Conservation (phyloP, 305 asterid species). For the Solanum hybrid region DNA sequence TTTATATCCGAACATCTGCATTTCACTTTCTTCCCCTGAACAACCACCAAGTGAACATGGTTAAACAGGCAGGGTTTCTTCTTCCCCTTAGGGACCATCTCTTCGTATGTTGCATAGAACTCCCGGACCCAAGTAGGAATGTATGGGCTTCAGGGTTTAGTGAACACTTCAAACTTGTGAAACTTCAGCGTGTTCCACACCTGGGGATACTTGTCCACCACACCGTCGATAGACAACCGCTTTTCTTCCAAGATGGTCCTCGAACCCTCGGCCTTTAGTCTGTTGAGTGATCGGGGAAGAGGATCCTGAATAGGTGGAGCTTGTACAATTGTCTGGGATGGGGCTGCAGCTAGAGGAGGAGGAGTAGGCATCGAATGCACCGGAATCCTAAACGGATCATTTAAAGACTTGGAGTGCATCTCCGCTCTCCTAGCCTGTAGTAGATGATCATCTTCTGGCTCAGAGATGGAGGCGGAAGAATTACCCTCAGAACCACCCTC, state of each 20-base stretch:
- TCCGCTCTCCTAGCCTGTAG: neutral
- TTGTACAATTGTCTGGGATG: neutral
- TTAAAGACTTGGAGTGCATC: neutral
- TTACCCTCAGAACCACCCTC: neutral
- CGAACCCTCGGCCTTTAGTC: neutral
- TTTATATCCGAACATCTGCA: neutral
- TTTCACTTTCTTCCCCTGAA: neutral
- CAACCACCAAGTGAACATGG: neutral
- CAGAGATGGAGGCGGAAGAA: neutral
- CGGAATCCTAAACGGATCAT: neutral
- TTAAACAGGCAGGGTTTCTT: too few relatives aligned
- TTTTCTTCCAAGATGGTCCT: neutral
- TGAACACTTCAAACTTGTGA: neutral
- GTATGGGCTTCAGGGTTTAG: neutral
- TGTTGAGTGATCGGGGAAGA: neutral
- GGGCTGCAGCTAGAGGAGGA: neutral
- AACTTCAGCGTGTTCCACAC: neutral
- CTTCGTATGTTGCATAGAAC: neutral
- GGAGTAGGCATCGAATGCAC: neutral
- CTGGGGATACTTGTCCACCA: neutral
- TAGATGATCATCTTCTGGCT: neutral
- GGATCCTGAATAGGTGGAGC: neutral
- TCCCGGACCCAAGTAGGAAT: neutral
- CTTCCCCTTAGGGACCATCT: too few relatives aligned
- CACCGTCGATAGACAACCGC: neutral